A percentile compares a stretch with the other conserved stretches of the same genome.
Conservation (phyloP, 2,329 filamentous ascomycete genomes). For the Claviceps maximensis region DNA sequence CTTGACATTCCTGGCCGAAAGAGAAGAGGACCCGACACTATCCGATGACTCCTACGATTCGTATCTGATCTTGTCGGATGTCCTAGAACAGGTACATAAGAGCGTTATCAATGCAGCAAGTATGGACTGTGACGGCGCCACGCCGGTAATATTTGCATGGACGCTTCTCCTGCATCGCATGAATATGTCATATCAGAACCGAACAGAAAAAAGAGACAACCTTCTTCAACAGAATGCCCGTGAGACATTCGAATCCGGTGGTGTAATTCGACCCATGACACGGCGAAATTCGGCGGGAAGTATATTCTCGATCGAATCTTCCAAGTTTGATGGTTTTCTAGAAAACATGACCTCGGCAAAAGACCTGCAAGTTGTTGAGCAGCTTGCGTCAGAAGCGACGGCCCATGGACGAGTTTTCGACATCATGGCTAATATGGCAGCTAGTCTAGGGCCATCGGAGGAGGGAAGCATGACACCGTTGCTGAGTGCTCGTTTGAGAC, state of each 20-base stretch:
- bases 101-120: constrained; percentile 51
- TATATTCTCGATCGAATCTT: constrained; percentile 48
- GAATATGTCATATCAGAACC: constrained; percentile 46
- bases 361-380: constrained; percentile 37
- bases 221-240: constrained; percentile 45
- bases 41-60: constrained; percentile 29
- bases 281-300: constrained; percentile 48
- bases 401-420: constrained; percentile 39
- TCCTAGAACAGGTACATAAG: constrained; percentile 60
- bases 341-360: constrained; percentile 35
- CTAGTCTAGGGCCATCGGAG: constrained; percentile 30
- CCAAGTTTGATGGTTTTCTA: constrained; percentile 45
- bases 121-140: constrained; percentile 45
- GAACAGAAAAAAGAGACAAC: constrained; percentile 47
- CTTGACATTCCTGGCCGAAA: constrained; percentile 27
- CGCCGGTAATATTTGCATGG: constrained; percentile 71
- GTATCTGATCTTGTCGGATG: constrained; percentile 57
- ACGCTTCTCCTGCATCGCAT: constrained; percentile 60
- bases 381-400: constrained; percentile 35
- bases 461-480: constrained; percentile 37
- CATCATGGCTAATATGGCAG: constrained; percentile 37
- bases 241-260: constrained; percentile 40
- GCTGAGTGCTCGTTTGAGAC: constrained; percentile 49
- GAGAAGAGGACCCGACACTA: constrained; percentile 23
- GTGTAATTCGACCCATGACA: constrained; percentile 26